These are phyloP conservation scores for Gossypium longicalyx DNA, from an alignment of 345 rosid species.

Conservation along the genomic window DNA sequence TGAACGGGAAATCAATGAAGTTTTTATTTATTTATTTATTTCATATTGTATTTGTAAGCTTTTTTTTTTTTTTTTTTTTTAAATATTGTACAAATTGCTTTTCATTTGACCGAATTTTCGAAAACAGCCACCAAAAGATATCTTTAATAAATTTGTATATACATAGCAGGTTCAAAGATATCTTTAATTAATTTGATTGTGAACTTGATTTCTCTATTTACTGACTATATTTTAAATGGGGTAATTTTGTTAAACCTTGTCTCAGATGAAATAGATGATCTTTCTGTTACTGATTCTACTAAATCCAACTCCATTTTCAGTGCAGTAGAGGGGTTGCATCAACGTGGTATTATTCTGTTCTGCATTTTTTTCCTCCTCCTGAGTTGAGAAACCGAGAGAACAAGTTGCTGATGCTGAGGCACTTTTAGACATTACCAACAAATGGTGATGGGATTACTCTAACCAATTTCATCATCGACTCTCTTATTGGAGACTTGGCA, in stretches of 20 bases:
- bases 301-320: constrained; percentile 26
- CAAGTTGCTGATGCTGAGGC: too few species aligned
- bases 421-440: too few species aligned
- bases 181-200: neutral
- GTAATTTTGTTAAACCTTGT: neutral
- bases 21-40: neutral
- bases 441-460: too few species aligned
- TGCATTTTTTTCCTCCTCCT: neutral
- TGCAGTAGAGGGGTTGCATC: constrained; percentile 36
- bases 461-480: too few species aligned
- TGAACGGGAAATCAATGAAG: neutral
- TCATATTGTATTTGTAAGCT: neutral
- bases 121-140: neutral
- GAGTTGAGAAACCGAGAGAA: too few species aligned
- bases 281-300: constrained; percentile 27
- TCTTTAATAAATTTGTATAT: neutral
- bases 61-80: neutral
- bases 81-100: neutral
- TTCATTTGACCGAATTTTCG: neutral
- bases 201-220: neutral
- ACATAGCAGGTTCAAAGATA: too few species aligned
- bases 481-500: too few species aligned
- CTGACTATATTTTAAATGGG: neutral
- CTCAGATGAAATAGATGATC: constrained; percentile 35
- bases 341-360: constrained; percentile 31